phyloP scores from a whole-genome alignment of 345 rosid genomes.

The Eucalyptus tenuipes region DNA sequence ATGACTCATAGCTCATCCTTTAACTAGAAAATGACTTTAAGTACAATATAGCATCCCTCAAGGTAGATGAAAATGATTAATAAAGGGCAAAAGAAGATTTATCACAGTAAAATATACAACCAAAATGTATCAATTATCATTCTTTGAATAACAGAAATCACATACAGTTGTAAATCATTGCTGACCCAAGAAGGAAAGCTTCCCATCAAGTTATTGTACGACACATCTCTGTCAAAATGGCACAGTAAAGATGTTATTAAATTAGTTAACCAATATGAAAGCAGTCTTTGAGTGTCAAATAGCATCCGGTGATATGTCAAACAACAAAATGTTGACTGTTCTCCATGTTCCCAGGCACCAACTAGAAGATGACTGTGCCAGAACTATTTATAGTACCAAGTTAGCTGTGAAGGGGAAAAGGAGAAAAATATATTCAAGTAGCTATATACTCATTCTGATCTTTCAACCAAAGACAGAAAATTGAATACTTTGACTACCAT shows the following conservation, averaged over 20 bases:
- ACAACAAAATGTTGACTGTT: background rate
- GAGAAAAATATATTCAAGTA: too few relatives aligned
- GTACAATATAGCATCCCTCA: background rate
- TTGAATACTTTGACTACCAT: too few relatives aligned
- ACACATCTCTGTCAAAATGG: slow-evolving; percentile 48
- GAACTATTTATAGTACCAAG: too few relatives aligned
- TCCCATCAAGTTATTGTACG: slow-evolving; percentile 60
- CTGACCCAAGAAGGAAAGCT: slow-evolving; percentile 65
- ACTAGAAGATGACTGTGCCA: too few relatives aligned
- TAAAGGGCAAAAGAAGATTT: background rate
- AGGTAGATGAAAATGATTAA: background rate
- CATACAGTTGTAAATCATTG: slow-evolving; percentile 36
- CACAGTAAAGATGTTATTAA: background rate
- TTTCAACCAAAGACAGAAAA: too few relatives aligned
- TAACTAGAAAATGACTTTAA: background rate
- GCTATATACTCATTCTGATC: too few relatives aligned
- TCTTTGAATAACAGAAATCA: background rate
- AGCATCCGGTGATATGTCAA: background rate
- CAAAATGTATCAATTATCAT: background rate
- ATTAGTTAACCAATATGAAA: background rate
- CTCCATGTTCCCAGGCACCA: too few relatives aligned
- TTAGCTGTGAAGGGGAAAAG: too few relatives aligned
- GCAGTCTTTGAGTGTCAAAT: background rate
- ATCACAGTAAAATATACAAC: background rate
- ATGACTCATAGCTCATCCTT: background rate